Conservation (phyloP, 805 yeast species). For the Candida ponderosae region DNA sequence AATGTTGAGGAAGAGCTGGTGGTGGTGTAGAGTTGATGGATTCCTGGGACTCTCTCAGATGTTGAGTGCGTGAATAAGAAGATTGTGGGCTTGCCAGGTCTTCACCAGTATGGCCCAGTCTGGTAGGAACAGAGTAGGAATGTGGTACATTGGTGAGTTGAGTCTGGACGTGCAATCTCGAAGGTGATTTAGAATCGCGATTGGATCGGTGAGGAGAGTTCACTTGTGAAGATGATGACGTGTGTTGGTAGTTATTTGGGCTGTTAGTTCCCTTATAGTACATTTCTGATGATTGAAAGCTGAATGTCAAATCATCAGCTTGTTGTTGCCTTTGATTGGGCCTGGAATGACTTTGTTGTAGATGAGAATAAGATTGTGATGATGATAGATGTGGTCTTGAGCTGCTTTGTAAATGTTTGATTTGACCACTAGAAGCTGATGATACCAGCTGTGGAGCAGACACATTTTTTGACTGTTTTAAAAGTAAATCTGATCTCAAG, state of each 20-base stretch:
- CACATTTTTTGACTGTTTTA: background rate
- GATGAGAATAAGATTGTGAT: background rate
- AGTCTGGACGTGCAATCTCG: background rate
- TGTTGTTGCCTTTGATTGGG: slow-evolving; percentile 5
- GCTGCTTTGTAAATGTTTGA: too few species aligned
- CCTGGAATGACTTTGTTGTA: slow-evolving; percentile 4
- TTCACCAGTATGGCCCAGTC: slow-evolving; percentile 3
- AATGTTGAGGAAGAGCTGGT: slow-evolving; percentile 18
- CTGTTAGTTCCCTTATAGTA: slow-evolving; percentile 9
- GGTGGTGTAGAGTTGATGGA: slow-evolving; percentile 5
- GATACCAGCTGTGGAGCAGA: background rate
- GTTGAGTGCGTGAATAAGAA: slow-evolving; percentile 1
- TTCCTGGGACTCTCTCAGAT: background rate
- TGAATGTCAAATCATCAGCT: slow-evolving; percentile 18
- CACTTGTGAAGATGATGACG: background rate
- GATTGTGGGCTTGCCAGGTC: background rate
- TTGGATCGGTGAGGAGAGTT: too few species aligned
- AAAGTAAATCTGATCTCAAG: slow-evolving; percentile 26
- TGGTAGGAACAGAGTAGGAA: slow-evolving; percentile 16
- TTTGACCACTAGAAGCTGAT: background rate
- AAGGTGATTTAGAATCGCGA: background rate
- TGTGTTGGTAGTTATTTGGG: background rate
- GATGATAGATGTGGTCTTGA: background rate
- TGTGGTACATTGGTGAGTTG: slow-evolving; percentile 9
- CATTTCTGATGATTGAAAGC: slow-evolving; percentile 18